A percentile compares a stretch with the other conserved stretches of the same genome.
phyloP scores from a whole-genome alignment of 768 basidiomycete genomes.

The Naganishia friedmannii region DNA sequence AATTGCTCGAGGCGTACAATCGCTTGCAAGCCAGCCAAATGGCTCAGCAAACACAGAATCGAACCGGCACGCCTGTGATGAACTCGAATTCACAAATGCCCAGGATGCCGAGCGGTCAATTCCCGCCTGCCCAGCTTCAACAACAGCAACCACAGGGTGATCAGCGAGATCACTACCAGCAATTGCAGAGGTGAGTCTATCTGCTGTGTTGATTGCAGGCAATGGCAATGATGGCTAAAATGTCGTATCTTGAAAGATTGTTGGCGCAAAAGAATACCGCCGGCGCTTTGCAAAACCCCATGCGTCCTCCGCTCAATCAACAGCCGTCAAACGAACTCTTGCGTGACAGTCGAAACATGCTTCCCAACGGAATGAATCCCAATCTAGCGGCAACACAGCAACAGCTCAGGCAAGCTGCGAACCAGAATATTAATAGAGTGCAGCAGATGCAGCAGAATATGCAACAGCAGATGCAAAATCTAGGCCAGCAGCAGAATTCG shows the following conservation, averaged over 20 bases:
- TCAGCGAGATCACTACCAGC: conserved; percentile 13
- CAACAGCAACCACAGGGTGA: conserved; percentile 13
- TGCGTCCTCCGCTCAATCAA: conserved; percentile 20
- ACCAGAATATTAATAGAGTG: conserved; percentile 14
- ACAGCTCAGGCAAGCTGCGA: conserved; percentile 2
- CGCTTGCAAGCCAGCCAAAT: conserved; percentile 13
- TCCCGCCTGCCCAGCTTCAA: not conserved
- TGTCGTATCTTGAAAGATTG: not conserved
- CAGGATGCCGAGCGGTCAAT: conserved; percentile 2
- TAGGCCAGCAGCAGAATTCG: conserved; percentile 8
- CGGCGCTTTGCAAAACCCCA: not conserved
- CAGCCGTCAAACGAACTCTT: conserved; percentile 1
- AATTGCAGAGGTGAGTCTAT: conserved; percentile 10
- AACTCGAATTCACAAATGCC: not conserved
- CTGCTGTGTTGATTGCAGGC: too few relatives aligned
- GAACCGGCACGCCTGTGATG: not conserved
- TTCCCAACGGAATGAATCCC: conserved; percentile 6
- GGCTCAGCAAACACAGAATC: conserved; percentile 3
- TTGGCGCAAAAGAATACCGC: conserved; percentile 15
- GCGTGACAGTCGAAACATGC: conserved; percentile 10
- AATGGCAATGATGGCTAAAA: not conserved
- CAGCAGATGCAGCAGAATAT: conserved; percentile 21
- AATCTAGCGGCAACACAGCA: conserved; percentile 16
- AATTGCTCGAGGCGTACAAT: conserved; percentile 3
- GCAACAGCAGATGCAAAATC: conserved; percentile 16